A percentile compares a stretch with the other conserved stretches of the same genome.
Evolutionary conservation across 2,329 filamentous ascomycete genomes (phyloP).

Genomic region (Penicillium sumatraense): DNA sequence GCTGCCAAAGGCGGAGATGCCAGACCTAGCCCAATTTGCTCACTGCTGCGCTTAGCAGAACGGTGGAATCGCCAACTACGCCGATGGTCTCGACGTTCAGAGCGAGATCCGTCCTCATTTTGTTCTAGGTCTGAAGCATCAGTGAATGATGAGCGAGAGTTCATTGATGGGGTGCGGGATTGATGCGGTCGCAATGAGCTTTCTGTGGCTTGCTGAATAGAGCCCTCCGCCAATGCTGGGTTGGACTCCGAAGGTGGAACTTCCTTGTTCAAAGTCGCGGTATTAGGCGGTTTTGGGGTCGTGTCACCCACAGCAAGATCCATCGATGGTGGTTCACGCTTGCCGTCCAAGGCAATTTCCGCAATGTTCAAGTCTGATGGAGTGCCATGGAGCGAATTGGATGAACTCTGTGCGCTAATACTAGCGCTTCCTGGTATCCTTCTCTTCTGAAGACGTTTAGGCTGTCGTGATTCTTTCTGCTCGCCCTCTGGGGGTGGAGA

Average conservation of each 20-base stretch:
- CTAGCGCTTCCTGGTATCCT: slow-evolving; percentile 75
- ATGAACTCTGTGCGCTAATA: slow-evolving; percentile 89
- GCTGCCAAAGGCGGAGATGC: slow-evolving; percentile 59
- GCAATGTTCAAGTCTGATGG: slow-evolving; percentile 48
- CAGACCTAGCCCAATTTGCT: slow-evolving; percentile 48
- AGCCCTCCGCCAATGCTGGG: slow-evolving; percentile 42
- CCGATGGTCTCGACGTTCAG: slow-evolving; percentile 70
- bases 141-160: slow-evolving; percentile 72
- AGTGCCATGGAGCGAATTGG: slow-evolving; percentile 67
- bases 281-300: slow-evolving; percentile 40
- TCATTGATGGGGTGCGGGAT: slow-evolving; percentile 77
- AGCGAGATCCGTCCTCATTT: slow-evolving; percentile 62
- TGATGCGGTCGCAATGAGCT: slow-evolving; percentile 66
- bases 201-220: slow-evolving; percentile 49
- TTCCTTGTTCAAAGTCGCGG: slow-evolving; percentile 34
- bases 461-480: slow-evolving; percentile 67
- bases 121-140: slow-evolving; percentile 82
- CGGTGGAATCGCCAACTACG: slow-evolving; percentile 73
- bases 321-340: slow-evolving; percentile 24
- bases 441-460: slow-evolving; percentile 93
- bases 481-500: slow-evolving; percentile 66
- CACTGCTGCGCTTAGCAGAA: slow-evolving; percentile 59
- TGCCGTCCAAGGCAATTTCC: slow-evolving; percentile 31
- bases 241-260: slow-evolving; percentile 29
- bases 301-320: slow-evolving; percentile 32